These are phyloP conservation scores for Eucalyptus shirleyi DNA, from an alignment of 345 rosid genomes.

Conservation along the genomic window DNA sequence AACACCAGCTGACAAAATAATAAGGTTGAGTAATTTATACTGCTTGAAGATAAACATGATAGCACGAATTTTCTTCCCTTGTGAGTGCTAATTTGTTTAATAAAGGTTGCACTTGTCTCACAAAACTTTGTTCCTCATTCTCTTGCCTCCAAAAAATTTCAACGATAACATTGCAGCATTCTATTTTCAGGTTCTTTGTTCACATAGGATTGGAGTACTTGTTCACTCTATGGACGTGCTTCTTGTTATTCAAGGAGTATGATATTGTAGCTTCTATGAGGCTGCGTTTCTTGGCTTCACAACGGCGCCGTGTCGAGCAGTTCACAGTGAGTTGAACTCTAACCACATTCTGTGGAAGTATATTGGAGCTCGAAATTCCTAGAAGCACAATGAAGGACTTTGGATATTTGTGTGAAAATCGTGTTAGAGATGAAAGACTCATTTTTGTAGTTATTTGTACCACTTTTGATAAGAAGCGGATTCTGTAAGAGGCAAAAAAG, in stretches of 20 bases:
- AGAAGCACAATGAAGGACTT: background rate
- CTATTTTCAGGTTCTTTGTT: conserved; percentile 67
- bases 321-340: conserved; percentile 64
- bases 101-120: background rate
- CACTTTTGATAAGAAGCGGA: background rate
- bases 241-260: conserved; percentile 84
- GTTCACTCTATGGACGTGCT: conserved; percentile 82
- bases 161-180: background rate
- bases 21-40: background rate
- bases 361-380: background rate
- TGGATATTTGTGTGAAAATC: background rate
- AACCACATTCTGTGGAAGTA: background rate
- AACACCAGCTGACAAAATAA: background rate
- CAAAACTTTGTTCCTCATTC: background rate
- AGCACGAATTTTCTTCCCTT: background rate
- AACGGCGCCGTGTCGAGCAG: conserved; percentile 71
- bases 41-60: background rate
- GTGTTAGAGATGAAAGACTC: background rate
- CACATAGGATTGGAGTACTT: conserved; percentile 82
- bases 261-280: conserved; percentile 67
- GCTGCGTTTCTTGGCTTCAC: conserved; percentile 74
- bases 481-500: background rate
- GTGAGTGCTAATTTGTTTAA: background rate
- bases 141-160: background rate
- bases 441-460: background rate